Conservation (phyloP, 345 rosid species). For the Eucalyptus guilfoylei region DNA sequence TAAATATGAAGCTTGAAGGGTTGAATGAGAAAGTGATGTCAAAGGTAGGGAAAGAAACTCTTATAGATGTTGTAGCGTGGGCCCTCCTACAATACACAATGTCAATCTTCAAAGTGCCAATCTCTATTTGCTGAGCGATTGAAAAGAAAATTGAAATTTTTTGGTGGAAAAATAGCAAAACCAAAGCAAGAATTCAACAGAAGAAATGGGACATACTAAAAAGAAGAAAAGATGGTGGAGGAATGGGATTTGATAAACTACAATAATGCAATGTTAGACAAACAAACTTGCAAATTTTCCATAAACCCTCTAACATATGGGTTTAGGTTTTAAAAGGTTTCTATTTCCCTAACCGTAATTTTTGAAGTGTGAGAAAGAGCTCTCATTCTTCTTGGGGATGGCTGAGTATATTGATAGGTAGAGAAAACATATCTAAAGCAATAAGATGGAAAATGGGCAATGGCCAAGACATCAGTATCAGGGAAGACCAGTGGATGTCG, state of each 20-base stretch:
- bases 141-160: neutral
- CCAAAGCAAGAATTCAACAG: neutral
- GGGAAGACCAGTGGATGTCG: neutral
- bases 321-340: neutral
- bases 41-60: neutral
- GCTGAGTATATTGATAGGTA: no score
- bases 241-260: neutral
- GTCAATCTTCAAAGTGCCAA: neutral
- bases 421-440: neutral
- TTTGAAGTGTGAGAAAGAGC: neutral
- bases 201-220: neutral
- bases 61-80: neutral
- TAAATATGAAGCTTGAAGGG: neutral
- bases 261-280: neutral
- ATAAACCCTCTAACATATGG: neutral
- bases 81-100: neutral
- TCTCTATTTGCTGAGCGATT: neutral
- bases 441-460: neutral
- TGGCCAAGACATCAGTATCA: neutral
- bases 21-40: neutral
- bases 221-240: neutral
- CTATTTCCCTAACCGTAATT: neutral
- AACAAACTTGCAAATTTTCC: neutral
- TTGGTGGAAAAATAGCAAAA: neutral
- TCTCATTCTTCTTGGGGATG: no score